Base-by-base conservation (phyloP, 495 filamentous ascomycete genomes). In the Annulohypoxylon nitens region DNA sequence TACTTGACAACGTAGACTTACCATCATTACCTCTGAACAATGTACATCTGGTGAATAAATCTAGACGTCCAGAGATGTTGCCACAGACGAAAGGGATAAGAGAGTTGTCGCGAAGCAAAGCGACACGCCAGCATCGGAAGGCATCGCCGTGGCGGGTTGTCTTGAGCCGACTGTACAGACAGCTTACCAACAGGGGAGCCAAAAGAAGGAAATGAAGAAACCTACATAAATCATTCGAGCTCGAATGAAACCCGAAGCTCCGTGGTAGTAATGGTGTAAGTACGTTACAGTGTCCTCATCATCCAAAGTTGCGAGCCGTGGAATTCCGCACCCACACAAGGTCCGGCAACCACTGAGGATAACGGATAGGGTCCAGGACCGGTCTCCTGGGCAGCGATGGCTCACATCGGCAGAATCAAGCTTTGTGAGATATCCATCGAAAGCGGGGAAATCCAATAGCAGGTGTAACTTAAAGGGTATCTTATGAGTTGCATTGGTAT, bases 361-460 rank as follows among this genome's bases (percentile, higher is more conserved):
- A 34, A 48, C 62, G 57, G 60, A 70, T 67, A 12, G 61, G 62
- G 58, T 63, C 20, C 30, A 62, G 64, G 58, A 54, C 71, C 71
- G 30, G 39, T 62, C 25, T 75, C 67, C 53, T 71, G 72, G 72
- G 59, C 67, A 64, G 39, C 60, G 67, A 66, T 71, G 67, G 72
- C 67, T 71, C 63, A 71, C 68, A 71, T 75, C 72, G 67, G 67
- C 72, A 70, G 37, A 33, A 75, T 71, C 72, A 75, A 75, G 72
- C 72, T 75, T 75, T 75, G 20, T 12, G 60, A 60, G 63, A 51
- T 26, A 67, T 75, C 63, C 72, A 75, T 55, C 58, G 18, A 75
- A 75, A 75, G 72, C 72, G 72, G 72, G 72, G 72, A 68, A 75
- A 25, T 6, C 50, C 25, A 51, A 63, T 25, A 55, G 64, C 51